Evolutionary conservation across 768 basidiomycete species (phyloP).

Genomic region (Suillus lakei): DNA sequence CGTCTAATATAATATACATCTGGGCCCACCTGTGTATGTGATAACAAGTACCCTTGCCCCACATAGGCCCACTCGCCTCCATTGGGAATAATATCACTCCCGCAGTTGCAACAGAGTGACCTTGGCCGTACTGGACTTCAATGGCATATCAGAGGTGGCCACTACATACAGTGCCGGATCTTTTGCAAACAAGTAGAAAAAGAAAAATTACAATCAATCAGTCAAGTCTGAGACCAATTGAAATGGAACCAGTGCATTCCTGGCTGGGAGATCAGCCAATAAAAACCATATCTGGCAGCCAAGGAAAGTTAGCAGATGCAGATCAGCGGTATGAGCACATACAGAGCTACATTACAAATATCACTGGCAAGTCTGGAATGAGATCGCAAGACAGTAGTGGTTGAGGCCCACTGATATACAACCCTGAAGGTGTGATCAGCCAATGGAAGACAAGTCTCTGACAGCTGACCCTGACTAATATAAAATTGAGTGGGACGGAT

Average conservation of each 20-base stretch:
- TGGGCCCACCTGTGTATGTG: no score
- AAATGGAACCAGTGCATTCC: not conserved
- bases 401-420: not conserved
- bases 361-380: no score
- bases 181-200: no score
- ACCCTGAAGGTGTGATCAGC: not conserved
- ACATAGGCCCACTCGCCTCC: no score
- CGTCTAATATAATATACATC: no score
- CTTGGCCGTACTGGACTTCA: not conserved
- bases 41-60: no score
- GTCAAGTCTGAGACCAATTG: not conserved
- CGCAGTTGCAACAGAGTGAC: no score
- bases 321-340: not conserved
- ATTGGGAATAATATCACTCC: no score
- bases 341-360: not conserved
- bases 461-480: not conserved
- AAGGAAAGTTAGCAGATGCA: not conserved
- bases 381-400: no score
- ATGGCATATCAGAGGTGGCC: not conserved
- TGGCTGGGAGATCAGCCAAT: not conserved
- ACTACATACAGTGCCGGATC: not conserved
- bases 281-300: not conserved
- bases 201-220: no score
- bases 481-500: not conserved
- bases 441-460: not conserved